Evolutionary conservation across 176 grass and related monocot genomes (phyloP), one percentile per base, ranked within the genome.

Genomic region (Oryza coarctata): DNA sequence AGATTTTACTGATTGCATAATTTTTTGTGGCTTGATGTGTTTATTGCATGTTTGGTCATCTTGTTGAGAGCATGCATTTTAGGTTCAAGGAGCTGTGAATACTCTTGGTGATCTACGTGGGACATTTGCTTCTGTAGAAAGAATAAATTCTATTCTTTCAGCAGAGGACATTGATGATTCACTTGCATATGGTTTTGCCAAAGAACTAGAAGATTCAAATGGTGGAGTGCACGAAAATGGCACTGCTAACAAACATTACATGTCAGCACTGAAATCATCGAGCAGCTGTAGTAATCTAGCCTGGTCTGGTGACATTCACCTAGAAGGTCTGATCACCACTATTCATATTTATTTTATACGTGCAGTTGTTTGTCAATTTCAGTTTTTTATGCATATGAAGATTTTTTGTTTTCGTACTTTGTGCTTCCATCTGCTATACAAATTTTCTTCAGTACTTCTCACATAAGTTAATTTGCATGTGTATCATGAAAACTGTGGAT

Each of bases 1-100:
- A 80, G 78, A 30, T 84, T 20, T 29, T 75, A 3, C 50, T 65
- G 62, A 15, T 78, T 14, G 39, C 63, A 63, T 62, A 47, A 7
- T 9, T 77, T 88, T 9, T 69, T 70, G 38, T 88, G 49, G 70
- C 25, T 89, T 58, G 34, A 58, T 78, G 3, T 83, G 49, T 78
- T 76, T 71, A 74, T 93, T 78, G 5, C 77, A 82, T 32, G 35
- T 81, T 32, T 74, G 71, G 20, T 23, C 75, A 69, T 55, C 28
- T 82, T 58, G 22, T 23, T 8, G 50, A 58, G 44, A 75, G 55
- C 23, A 91, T 81, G 20, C 27, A 88, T 83, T 88, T 65, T 81
- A 98, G 95, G 95, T 98, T 80, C 95, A 98, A 95, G 92, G 95
- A 63, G 95, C 71, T 76, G 92, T 98, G 63, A 98, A 98, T 84